Conservation (phyloP, 306 rosid species). For the Arachis stenosperma region DNA sequence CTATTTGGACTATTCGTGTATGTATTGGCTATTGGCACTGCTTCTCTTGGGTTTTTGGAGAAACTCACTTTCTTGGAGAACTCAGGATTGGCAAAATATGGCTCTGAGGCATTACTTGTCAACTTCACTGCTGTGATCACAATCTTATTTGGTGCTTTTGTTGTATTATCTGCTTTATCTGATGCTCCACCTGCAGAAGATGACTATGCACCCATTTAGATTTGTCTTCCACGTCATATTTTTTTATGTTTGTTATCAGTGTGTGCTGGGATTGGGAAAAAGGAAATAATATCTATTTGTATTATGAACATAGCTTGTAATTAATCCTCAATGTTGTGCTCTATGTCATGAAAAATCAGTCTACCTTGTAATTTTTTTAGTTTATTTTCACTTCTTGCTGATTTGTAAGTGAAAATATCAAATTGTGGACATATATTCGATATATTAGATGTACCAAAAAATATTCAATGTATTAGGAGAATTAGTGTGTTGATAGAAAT, state of each 20-base stretch:
- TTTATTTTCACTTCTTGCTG: background rate
- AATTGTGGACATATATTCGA: background rate
- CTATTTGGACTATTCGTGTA: constrained; percentile 62
- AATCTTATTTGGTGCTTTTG: constrained; percentile 65
- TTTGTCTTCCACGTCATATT: background rate
- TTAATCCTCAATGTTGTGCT: constrained; percentile 9
- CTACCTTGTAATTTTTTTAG: background rate
- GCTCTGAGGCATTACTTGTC: constrained; percentile 86
- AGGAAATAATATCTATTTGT: constrained; percentile 17
- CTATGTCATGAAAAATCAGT: background rate
- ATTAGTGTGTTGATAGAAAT: background rate
- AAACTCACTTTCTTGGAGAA: constrained; percentile 85
- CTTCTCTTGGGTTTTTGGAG: constrained; percentile 75
- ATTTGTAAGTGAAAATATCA: background rate
- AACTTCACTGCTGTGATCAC: constrained; percentile 83
- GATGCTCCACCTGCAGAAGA: constrained; percentile 47
- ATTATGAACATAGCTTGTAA: constrained; percentile 17
- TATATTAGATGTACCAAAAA: background rate
- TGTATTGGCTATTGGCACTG: constrained; percentile 64
- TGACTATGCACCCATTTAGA: constrained; percentile 47
- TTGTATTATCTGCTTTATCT: constrained; percentile 62
- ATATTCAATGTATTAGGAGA: background rate
- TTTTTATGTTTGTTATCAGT: constrained; percentile 4
- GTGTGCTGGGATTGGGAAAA: constrained; percentile 7
- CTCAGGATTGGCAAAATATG: constrained; percentile 62